A percentile compares a stretch with the other conserved stretches of the same genome.
phyloP scores from a whole-genome alignment of 257 asterid genomes.

The Phtheirospermum japonicum region DNA sequence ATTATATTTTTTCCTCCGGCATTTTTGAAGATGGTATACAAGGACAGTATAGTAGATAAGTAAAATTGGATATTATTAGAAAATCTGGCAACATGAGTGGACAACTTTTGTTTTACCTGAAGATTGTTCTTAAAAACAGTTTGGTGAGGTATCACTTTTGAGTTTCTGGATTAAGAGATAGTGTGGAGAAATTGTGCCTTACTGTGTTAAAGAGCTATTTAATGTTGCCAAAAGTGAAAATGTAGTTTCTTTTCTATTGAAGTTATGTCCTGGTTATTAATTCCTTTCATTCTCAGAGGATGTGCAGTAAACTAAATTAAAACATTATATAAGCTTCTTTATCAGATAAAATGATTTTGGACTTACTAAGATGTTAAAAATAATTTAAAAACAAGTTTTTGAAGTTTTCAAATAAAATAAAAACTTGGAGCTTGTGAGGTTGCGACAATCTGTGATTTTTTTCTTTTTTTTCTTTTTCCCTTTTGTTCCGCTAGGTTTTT shows the following conservation, averaged over 20 bases:
- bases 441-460: not conserved
- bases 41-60: not conserved
- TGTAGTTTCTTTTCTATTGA: not conserved
- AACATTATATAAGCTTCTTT: slow-evolving; percentile 10
- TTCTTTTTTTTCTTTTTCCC: too few species aligned
- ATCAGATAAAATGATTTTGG: not conserved
- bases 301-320: slow-evolving; percentile 1
- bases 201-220: too few species aligned
- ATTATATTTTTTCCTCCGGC: not conserved
- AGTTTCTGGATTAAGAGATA: too few species aligned
- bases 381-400: not conserved
- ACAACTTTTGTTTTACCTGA: not conserved
- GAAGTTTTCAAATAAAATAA: not conserved
- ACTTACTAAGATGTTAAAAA: not conserved
- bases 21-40: slow-evolving; percentile 13
- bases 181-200: too few species aligned
- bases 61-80: slow-evolving; percentile 2
- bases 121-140: not conserved
- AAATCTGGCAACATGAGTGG: not conserved
- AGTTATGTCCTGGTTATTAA: slow-evolving; percentile 9
- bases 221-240: too few species aligned
- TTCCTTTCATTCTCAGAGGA: not conserved
- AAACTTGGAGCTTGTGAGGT: not conserved
- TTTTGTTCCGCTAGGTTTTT: not conserved
- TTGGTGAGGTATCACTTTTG: not conserved